Percentiles rank a stretch among this genome's conserved stretches.
phyloP scores from a whole-genome alignment of 768 basidiomycete genomes.

The Leucocoprinus leucothites region DNA sequence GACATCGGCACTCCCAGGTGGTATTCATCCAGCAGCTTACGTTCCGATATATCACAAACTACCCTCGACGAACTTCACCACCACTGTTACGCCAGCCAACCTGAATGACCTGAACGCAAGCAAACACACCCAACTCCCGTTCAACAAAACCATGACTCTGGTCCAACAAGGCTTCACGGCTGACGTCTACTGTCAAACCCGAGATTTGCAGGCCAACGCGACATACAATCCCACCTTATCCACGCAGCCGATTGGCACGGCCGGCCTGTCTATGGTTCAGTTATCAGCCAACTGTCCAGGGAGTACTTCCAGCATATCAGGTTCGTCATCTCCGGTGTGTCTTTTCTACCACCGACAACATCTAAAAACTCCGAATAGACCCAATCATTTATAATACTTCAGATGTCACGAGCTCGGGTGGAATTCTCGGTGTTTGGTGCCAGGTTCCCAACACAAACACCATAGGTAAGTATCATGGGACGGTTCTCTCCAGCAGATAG shows the following conservation, averaged over 20 bases:
- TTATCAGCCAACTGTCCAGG: not conserved
- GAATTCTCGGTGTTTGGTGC: not conserved
- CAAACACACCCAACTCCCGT: not conserved
- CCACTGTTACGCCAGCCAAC: not conserved
- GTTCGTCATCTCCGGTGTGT: not conserved
- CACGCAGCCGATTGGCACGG: not conserved
- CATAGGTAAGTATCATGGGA: not conserved
- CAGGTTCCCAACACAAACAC: not conserved
- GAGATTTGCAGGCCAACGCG: not conserved
- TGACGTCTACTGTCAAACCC: not conserved
- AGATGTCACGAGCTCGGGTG: not conserved
- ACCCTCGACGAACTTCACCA: not conserved
- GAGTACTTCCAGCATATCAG: not conserved
- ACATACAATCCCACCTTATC: not conserved
- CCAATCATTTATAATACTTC: not conserved
- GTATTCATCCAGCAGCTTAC: not conserved
- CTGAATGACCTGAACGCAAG: not conserved
- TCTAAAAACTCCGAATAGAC: not conserved
- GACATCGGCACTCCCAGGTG: not conserved
- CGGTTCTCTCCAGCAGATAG: not conserved
- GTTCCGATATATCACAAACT: not conserved
- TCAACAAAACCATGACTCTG: slow-evolving; percentile 5
- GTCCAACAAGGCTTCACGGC: slow-evolving; percentile 6
- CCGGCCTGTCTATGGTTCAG: not conserved
- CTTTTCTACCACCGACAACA: not conserved